Evolutionary conservation across 2,329 filamentous ascomycete species (phyloP).

Genomic region (Stagonosporopsis cucurbitacearum): DNA sequence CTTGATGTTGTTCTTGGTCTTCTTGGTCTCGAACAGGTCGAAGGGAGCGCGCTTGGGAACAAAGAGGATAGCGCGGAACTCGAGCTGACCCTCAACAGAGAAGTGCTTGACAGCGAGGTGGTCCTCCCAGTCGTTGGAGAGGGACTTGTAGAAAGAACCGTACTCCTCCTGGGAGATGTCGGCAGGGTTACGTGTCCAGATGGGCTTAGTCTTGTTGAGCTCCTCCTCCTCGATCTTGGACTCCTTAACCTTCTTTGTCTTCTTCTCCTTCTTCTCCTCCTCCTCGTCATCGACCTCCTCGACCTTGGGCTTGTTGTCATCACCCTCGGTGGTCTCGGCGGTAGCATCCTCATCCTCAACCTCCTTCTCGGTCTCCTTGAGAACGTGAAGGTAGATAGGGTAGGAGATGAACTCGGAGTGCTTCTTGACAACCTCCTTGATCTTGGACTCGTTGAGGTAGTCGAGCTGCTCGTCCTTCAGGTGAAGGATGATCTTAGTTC

Average conservation of each 20-base stretch:
- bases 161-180: conserved; percentile 98
- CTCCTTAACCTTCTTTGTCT: conserved; percentile 99
- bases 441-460: conserved; percentile 97
- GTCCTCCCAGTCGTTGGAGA: conserved; percentile 99
- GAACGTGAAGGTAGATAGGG: conserved; percentile 99
- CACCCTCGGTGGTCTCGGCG: conserved; percentile 68
- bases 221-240: conserved; percentile 98
- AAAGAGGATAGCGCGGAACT: conserved; percentile 99
- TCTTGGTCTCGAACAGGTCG: conserved; percentile 99
- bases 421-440: conserved; percentile 99
- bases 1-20: conserved; percentile 99
- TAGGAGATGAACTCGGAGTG: conserved; percentile 99
- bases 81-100: conserved; percentile 99
- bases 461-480: conserved; percentile 99
- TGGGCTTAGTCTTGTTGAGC: conserved; percentile 99
- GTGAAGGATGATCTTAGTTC: conserved; percentile 97
- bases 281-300: conserved; percentile 91
- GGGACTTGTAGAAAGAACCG: conserved; percentile 99
- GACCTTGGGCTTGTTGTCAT: conserved; percentile 94
- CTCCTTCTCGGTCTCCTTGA: conserved; percentile 99
- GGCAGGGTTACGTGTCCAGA: conserved; percentile 97
- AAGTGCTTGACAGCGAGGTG: conserved; percentile 99
- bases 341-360: conserved; percentile 92
- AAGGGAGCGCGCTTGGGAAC: conserved; percentile 99
- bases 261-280: conserved; percentile 84